phyloP scores from a whole-genome alignment of 371 early-diverging fungal species.

The Mucor velutinosus region DNA sequence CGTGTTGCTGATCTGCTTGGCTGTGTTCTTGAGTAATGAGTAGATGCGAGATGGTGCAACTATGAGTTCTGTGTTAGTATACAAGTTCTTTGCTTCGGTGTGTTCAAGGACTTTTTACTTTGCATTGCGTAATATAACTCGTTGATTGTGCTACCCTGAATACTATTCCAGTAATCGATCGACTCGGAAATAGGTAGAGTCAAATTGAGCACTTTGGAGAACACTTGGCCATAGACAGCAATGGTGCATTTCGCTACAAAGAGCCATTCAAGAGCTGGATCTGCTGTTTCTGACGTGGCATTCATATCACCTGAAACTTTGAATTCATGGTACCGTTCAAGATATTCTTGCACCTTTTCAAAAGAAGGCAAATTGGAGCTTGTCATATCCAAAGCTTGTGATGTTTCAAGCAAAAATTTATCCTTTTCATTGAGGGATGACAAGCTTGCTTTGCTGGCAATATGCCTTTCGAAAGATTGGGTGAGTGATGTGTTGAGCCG shows the following conservation, averaged over 20 bases:
- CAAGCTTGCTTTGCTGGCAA: neutral
- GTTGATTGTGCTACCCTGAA: conserved; percentile 51
- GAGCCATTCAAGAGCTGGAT: conserved; percentile 47
- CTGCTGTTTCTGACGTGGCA: neutral
- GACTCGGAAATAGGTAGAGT: conserved; percentile 68
- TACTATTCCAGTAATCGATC: conserved; percentile 71
- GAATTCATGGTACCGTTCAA: conserved; percentile 20
- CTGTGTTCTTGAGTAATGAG: conserved; percentile 31
- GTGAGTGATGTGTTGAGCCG: conserved; percentile 6
- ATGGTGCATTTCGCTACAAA: conserved; percentile 60
- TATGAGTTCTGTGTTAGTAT: conserved; percentile 11
- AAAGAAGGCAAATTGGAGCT: conserved; percentile 17
- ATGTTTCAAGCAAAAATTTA: conserved; percentile 32
- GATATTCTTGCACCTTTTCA: conserved; percentile 21
- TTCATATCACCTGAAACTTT: neutral
- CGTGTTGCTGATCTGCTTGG: conserved; percentile 7
- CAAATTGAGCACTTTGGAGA: conserved; percentile 61
- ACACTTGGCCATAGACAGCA: conserved; percentile 64
- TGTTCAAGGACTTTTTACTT: conserved; percentile 38
- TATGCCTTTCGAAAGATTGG: conserved; percentile 10
- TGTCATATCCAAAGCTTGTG: conserved; percentile 33
- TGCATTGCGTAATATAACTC: conserved; percentile 63
- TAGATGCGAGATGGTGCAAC: conserved; percentile 52
- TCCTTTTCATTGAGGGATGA: conserved; percentile 14
- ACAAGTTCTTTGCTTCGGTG: neutral